phyloP scores from a whole-genome alignment of 139 green algal species.

The Chlorella sp. region DNA sequence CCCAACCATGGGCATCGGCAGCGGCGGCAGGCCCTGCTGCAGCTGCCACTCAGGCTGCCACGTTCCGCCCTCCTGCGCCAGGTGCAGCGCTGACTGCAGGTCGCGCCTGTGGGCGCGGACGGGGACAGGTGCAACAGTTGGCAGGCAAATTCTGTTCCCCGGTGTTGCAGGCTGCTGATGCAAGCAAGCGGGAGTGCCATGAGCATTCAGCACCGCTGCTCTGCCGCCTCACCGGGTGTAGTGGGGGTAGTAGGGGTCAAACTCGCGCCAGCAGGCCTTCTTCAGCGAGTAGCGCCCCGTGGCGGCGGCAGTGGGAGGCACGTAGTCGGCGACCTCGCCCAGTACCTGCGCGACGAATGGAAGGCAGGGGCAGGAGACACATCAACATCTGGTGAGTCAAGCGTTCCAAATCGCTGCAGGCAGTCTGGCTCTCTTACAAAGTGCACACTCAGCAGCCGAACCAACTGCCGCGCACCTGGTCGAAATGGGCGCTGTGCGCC shows the following conservation, averaged over 20 bases:
- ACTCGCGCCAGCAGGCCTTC: conserved; percentile 42
- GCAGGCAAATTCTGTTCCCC: too few species aligned
- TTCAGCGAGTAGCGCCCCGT: conserved; percentile 46
- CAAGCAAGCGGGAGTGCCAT: too few species aligned
- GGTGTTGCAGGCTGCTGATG: too few species aligned
- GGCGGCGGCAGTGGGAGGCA: conserved; percentile 19
- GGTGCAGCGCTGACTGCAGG: conserved; percentile 41
- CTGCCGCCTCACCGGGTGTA: conserved; percentile 29
- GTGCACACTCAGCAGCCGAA: too few species aligned
- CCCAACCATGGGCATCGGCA: conserved; percentile 20
- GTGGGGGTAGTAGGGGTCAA: conserved; percentile 57
- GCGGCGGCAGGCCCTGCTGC: background rate
- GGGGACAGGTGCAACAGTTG: too few species aligned
- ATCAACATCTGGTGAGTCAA: too few species aligned
- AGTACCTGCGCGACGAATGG: conserved; percentile 32
- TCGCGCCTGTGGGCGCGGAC: too few species aligned
- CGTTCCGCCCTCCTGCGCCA: conserved; percentile 28
- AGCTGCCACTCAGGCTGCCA: conserved; percentile 54
- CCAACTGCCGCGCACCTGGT: background rate
- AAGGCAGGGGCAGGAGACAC: too few species aligned
- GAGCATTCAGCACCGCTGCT: too few species aligned
- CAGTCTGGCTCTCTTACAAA: too few species aligned
- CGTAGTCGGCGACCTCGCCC: conserved; percentile 37
- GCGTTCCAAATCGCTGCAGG: too few species aligned
- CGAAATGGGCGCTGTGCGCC: conserved; percentile 17